These are phyloP conservation scores for Zygotorulaspora danielsina DNA, from an alignment of 805 yeast genomes.

Conservation along the genomic window DNA sequence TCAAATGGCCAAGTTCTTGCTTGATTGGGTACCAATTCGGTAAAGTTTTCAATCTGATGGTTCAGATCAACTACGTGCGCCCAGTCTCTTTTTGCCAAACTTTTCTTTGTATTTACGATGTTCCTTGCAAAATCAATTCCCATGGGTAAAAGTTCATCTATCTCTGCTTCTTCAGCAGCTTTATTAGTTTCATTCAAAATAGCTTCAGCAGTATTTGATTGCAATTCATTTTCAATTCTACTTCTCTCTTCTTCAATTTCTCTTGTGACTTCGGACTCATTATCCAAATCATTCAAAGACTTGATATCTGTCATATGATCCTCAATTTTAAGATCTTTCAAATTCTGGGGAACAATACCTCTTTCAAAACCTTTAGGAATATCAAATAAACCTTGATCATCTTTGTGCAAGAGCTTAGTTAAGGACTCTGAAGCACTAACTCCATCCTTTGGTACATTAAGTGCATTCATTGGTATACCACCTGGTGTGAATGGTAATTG, in stretches of 20 bases:
- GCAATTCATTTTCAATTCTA: slow-evolving; percentile 22
- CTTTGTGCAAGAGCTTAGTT: slow-evolving; percentile 52
- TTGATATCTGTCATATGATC: slow-evolving; percentile 24
- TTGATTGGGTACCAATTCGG: slow-evolving; percentile 85
- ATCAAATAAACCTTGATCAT: slow-evolving; percentile 71
- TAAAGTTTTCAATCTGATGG: slow-evolving; percentile 77
- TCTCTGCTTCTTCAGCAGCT: slow-evolving; percentile 21
- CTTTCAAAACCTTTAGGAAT: slow-evolving; percentile 77
- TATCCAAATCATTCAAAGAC: slow-evolving; percentile 31
- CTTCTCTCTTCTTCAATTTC: slow-evolving; percentile 42
- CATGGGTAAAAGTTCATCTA: slow-evolving; percentile 48
- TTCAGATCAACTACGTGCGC: slow-evolving; percentile 91
- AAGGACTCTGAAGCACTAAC: slow-evolving; percentile 24
- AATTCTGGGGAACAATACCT: slow-evolving; percentile 47
- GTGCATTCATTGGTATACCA: slow-evolving; percentile 47
- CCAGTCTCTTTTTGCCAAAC: slow-evolving; percentile 59
- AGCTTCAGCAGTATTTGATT: slow-evolving; percentile 10
- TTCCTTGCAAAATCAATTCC: slow-evolving; percentile 47
- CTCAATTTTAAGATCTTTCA: slow-evolving; percentile 12
- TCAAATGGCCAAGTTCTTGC: slow-evolving; percentile 95
- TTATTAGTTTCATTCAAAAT: slow-evolving; percentile 12
- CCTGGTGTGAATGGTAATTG: slow-evolving; percentile 93
- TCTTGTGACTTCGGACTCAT: slow-evolving; percentile 32
- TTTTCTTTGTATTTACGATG: slow-evolving; percentile 20
- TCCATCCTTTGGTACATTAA: slow-evolving; percentile 17